Evolutionary conservation across 352 stramenopile species (phyloP), one percentile per base, ranked within the genome.

Genomic region (Globisporangium sylvaticum): DNA sequence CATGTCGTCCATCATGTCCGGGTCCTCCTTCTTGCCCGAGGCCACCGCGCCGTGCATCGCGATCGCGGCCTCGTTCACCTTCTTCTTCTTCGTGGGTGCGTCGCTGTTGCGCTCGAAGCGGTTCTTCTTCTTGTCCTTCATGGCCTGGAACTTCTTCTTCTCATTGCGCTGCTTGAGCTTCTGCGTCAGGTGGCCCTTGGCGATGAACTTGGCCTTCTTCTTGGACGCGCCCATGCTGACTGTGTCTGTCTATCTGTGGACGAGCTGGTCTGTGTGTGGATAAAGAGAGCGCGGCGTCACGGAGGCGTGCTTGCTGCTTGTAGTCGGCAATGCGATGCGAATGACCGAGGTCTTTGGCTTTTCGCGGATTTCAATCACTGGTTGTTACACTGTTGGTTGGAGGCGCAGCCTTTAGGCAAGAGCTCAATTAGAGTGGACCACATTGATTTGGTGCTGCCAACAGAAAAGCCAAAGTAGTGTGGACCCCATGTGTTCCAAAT

Each of bases 141-240:
- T 79, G 34, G 84, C 71, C 71, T 92, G 81, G 64, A 92, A 84
- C 53, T 89, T 89, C 74, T 90, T 90, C 74, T 89, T 90, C 22
- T 75, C 76, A 79, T 95, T 95, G 80, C 85, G 85, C 77, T 93
- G 83, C 74, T 91, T 88, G 77, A 95, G 82, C 80, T 93, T 93
- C 64, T 86, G 68, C 64, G 70, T 66, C 63, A 95, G 62, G 68
- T 92, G 70, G 31, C 87, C 87, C 68, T 95, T 95, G 54, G 84
- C 83, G 65, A 95, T 89, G 70, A 95, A 95, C 75, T 95, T 95
- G 62, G 85, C 79, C 73, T 93, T 93, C 84, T 95, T 95, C 82
- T 95, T 95, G 67, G 78, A 71, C 39, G 77, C 73, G 50, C 81
- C 83, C 80, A 88, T 89, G 59, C 44, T 67, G 71, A 53, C 48